Conservation (phyloP, 352 stramenopile species). For the Achlya hypogyna region DNA sequence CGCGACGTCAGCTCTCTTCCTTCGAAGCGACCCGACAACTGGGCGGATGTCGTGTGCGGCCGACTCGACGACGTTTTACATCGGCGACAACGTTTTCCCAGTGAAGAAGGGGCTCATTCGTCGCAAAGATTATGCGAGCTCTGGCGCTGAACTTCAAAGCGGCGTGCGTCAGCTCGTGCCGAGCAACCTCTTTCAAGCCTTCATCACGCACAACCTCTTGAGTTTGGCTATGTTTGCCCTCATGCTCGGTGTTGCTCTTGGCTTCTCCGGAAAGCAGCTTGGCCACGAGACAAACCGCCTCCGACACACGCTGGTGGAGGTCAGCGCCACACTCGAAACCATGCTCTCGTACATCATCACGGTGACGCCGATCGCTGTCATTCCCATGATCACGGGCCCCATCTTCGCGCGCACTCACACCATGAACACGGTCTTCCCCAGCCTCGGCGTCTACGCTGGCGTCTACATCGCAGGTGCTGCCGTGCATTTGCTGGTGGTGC, state of each 20-base stretch:
- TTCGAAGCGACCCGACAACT: neutral
- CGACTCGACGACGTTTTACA: conserved; percentile 31
- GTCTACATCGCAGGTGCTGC: conserved; percentile 34
- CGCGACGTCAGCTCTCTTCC: neutral
- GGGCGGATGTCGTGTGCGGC: neutral
- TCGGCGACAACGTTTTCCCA: conserved; percentile 45
- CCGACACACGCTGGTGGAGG: conserved; percentile 24
- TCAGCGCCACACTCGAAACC: conserved; percentile 65
- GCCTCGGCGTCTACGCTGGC: conserved; percentile 34
- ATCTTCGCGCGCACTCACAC: conserved; percentile 36
- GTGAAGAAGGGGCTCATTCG: conserved; percentile 25
- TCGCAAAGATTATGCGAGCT: conserved; percentile 34
- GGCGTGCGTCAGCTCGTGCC: conserved; percentile 59
- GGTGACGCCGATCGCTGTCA: conserved; percentile 61
- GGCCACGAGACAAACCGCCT: conserved; percentile 56
- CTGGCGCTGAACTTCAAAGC: conserved; percentile 23
- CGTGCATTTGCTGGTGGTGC: conserved; percentile 53
- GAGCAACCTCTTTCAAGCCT: conserved; percentile 60
- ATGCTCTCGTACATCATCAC: conserved; percentile 62
- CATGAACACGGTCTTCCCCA: conserved; percentile 37
- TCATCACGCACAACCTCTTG: conserved; percentile 58
- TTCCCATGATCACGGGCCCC: conserved; percentile 58
- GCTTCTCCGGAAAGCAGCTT: conserved; percentile 47
- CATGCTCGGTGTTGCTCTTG: conserved; percentile 45
- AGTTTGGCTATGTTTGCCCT: conserved; percentile 64